These are phyloP conservation scores for Madurella fahalii DNA, from an alignment of 2,329 filamentous ascomycete species.

Conservation along the genomic window DNA sequence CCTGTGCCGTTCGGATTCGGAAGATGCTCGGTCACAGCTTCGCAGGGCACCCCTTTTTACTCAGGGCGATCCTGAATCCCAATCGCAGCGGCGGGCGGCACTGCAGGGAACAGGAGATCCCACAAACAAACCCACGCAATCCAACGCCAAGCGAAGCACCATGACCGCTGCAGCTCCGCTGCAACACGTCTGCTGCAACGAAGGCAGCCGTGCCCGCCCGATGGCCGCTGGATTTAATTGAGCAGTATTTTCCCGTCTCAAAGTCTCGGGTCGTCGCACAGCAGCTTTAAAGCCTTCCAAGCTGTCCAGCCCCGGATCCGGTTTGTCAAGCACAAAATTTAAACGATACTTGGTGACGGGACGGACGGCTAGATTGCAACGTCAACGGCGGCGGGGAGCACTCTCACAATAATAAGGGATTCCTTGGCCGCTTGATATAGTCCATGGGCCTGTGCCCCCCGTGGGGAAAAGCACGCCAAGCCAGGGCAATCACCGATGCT, in stretches of 20 bases:
- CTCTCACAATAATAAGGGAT: conserved; percentile 2
- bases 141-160: not conserved
- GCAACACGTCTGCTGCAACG: conserved; percentile 4
- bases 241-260: not conserved
- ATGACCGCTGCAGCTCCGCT: not conserved
- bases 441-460: not conserved
- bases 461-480: conserved; percentile 4
- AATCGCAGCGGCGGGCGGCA: not conserved
- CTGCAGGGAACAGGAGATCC: not conserved
- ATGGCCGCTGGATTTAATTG: not conserved
- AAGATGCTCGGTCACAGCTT: too few species aligned
- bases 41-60: too few species aligned
- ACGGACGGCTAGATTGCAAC: not conserved
- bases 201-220: conserved; percentile 6
- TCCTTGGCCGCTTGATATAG: conserved; percentile 2
- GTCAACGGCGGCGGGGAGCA: not conserved
- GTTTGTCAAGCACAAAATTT: conserved; percentile 2
- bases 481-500: not conserved
- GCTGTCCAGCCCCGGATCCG: not conserved
- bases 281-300: not conserved
- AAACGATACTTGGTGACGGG: not conserved
- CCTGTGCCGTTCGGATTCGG: too few species aligned
- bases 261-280: not conserved
- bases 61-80: too few species aligned
- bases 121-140: not conserved